A percentile compares a stretch with the other conserved stretches of the same genome.
Evolutionary conservation across 2,329 filamentous ascomycete genomes (phyloP).

Genomic region (Botrytis paeoniae): DNA sequence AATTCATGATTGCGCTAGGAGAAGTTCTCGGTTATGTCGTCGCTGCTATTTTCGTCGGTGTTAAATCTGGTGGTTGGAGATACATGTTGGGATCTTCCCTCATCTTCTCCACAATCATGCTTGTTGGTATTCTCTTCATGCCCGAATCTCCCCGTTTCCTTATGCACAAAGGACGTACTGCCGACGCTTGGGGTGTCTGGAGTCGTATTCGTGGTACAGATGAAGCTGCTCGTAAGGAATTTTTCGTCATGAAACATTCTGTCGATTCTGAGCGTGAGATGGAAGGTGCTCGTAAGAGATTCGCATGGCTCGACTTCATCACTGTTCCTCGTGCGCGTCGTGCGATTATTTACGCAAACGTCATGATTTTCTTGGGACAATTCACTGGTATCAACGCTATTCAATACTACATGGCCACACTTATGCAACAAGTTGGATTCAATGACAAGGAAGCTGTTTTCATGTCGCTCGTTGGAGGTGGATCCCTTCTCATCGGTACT

Average conservation of each 20-base stretch:
- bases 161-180: constrained; percentile 61
- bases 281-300: constrained; percentile 55
- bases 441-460: constrained; percentile 60
- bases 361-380: constrained; percentile 68
- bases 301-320: constrained; percentile 72
- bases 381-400: constrained; percentile 69
- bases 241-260: constrained; percentile 67
- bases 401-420: constrained; percentile 68
- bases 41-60: constrained; percentile 69
- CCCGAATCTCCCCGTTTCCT: constrained; percentile 67
- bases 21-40: constrained; percentile 72
- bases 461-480: constrained; percentile 73
- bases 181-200: constrained; percentile 67
- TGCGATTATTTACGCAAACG: constrained; percentile 64
- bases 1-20: constrained; percentile 72
- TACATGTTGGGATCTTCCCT: constrained; percentile 72
- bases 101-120: constrained; percentile 63
- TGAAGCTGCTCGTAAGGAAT: constrained; percentile 62
- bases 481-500: constrained; percentile 62
- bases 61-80: constrained; percentile 64
- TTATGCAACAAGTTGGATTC: constrained; percentile 69
- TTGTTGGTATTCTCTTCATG: constrained; percentile 66
- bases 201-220: constrained; percentile 65
- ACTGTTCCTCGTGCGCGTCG: constrained; percentile 65
- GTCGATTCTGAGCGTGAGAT: constrained; percentile 41